A percentile compares a stretch with the other conserved stretches of the same genome.
phyloP scores from a whole-genome alignment of 2,329 filamentous ascomycete species.

The Phaeosphaeria sp. region DNA sequence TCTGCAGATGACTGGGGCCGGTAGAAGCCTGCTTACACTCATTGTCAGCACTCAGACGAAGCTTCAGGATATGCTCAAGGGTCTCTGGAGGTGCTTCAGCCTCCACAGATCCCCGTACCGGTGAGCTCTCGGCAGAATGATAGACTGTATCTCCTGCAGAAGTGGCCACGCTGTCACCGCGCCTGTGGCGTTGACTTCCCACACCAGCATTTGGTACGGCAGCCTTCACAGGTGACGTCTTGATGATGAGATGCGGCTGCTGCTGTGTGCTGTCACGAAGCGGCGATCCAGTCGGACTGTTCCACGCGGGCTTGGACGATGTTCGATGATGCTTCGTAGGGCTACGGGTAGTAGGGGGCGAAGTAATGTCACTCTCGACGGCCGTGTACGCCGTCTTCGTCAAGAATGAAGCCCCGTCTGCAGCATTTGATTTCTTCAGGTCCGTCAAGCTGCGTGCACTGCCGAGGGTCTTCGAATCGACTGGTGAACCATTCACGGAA shows the following conservation, averaged over 20 bases:
- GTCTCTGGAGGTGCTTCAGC: constrained; percentile 24
- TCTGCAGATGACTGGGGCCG: not conserved
- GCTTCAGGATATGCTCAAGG: not conserved
- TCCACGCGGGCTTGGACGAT: constrained; percentile 25
- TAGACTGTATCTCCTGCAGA: constrained; percentile 29
- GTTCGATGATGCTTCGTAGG: constrained; percentile 19
- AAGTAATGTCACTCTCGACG: constrained; percentile 26
- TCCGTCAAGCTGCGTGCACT: constrained; percentile 25
- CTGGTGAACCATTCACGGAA: constrained; percentile 15
- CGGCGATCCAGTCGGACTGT: constrained; percentile 26
- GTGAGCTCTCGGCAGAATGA: constrained; percentile 31
- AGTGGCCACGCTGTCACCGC: constrained; percentile 23
- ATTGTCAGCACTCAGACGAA: not conserved
- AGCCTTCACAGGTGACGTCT: constrained; percentile 24
- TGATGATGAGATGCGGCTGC: constrained; percentile 17
- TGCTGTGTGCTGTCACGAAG: constrained; percentile 15
- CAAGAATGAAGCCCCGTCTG: constrained; percentile 28
- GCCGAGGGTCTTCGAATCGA: constrained; percentile 23
- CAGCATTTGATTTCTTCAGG: constrained; percentile 12
- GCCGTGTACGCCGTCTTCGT: constrained; percentile 37
- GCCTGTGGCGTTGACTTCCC: constrained; percentile 6
- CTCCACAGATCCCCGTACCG: constrained; percentile 36
- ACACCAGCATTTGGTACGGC: constrained; percentile 4
- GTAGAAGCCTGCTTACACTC: constrained; percentile 8
- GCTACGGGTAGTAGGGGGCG: constrained; percentile 12